Base-by-base conservation (phyloP, 768 basidiomycete genomes). In the Rhizopogon vinicolor region DNA sequence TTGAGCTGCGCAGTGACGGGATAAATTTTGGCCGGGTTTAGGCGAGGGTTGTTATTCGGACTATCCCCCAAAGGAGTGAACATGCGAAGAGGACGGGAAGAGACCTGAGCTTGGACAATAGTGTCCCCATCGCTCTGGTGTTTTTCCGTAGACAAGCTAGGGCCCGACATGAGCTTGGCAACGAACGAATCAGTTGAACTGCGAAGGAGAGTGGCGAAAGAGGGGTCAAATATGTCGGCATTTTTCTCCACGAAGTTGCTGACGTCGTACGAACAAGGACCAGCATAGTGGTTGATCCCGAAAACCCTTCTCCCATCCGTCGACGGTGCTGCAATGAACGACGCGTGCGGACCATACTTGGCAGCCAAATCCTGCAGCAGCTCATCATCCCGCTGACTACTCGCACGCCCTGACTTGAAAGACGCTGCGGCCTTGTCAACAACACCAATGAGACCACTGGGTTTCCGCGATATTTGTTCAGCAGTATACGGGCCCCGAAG, bases 31-130 rank as follows among this genome's bases (percentile, higher is more conserved):
- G 68, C 64, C 2, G 78, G 71, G 60, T 83, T 83, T 22, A 83
- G 68, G 29, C 69, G 77, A 0, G 76, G 56, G 51, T 69, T 72
- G 46, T 76, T 76, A 37, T 74, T 65, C 18, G 53, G 50, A 49
- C 52, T 22, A 62, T 53, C 51, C 22, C 67, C 43, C 40, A 78
- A 62, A n/a, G 70, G 63, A 0, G 79, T 78, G 4, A 77, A 74
- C 13, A 68, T 68, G 28, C 85, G 79, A 9, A 86, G 72, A 18
- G 84, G 82, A 7, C 76, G 77, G 14, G 78, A 78, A 5, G 82
- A 81, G 7, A 86, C 82, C 60, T 86, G 84, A 25, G 84, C 82
- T 62, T 85, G 83, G 31, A 85, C 84, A 55, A 84, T 77, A 58
- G 78, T 83, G 56, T 68, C 68, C 43, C 77, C 72, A 57, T 86